Evolutionary conservation across 1,139 yeast species (phyloP).

Genomic region (Magnusiomyces magnusii): DNA sequence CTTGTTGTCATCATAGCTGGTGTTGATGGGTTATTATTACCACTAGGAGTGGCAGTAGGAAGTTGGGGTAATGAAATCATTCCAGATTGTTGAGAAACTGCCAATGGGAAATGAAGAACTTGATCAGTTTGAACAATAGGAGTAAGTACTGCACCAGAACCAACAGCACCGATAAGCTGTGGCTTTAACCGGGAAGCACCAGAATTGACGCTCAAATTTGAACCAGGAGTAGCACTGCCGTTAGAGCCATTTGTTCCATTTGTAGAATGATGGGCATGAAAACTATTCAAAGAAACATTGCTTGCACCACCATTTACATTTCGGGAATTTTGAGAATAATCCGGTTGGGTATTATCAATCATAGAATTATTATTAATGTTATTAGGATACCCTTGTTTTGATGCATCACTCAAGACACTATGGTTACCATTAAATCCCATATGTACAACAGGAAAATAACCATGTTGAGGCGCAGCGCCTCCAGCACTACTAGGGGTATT

Average conservation of each 20-base stretch:
- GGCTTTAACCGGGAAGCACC: conserved; percentile 1
- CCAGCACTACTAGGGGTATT: neutral
- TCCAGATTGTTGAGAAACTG: neutral
- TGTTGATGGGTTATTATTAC: neutral
- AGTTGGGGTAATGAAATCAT: neutral
- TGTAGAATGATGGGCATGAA: neutral
- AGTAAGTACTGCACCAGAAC: conserved; percentile 2
- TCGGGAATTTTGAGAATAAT: neutral
- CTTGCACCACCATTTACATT: neutral
- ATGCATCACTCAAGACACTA: neutral
- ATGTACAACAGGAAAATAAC: conserved; percentile 89
- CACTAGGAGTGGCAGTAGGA: neutral
- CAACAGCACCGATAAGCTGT: conserved; percentile 7
- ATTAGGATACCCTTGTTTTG: neutral
- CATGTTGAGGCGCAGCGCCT: conserved; percentile 65
- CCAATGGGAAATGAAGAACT: conserved; percentile 6
- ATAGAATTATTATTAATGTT: conserved; percentile 31
- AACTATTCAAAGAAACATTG: neutral
- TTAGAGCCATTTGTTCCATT: neutral
- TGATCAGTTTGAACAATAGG: conserved; percentile 7
- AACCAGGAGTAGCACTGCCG: neutral
- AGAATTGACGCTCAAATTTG: neutral
- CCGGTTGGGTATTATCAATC: neutral
- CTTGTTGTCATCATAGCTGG: neutral
- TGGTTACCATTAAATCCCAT: conserved; percentile 54